Conservation (phyloP, 2,329 filamentous ascomycete species). For the Beauveria sp. region DNA sequence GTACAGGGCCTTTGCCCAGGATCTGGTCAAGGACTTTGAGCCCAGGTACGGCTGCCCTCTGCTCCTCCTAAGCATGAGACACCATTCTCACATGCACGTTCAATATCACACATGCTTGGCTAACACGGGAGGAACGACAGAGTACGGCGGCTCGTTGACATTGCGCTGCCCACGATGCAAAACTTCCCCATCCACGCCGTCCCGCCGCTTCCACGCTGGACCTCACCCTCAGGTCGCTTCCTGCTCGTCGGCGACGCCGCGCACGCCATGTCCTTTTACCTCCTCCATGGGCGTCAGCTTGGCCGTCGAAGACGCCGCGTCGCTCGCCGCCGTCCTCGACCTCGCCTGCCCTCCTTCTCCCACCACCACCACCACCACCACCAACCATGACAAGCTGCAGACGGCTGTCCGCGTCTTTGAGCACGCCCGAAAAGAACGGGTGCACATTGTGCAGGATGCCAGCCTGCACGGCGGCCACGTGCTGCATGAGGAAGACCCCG, state of each 20-base stretch:
- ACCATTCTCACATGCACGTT: too few species aligned
- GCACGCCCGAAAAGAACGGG: conserved; percentile 11
- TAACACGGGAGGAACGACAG: neutral
- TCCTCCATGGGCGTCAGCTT: conserved; percentile 17
- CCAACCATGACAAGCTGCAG: neutral
- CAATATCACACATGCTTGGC: too few species aligned
- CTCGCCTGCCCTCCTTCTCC: neutral
- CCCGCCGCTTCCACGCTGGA: conserved; percentile 13
- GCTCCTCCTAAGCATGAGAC: too few species aligned
- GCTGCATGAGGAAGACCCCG: conserved; percentile 5
- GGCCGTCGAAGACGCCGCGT: conserved; percentile 16
- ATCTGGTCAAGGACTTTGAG: conserved; percentile 8
- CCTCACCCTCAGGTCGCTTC: conserved; percentile 13
- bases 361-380: neutral
- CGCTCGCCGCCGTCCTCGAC: conserved; percentile 12
- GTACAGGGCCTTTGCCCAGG: conserved; percentile 6
- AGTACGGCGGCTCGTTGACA: conserved; percentile 11
- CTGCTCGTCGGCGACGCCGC: conserved; percentile 14
- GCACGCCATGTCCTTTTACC: conserved; percentile 17
- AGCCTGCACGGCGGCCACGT: conserved; percentile 14
- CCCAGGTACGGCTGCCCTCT: neutral
- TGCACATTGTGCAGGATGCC: conserved; percentile 12
- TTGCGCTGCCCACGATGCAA: conserved; percentile 12
- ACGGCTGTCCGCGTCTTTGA: conserved; percentile 12
- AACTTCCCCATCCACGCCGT: conserved; percentile 16